These are phyloP conservation scores for Aspergillus sp. DNA, from an alignment of 2,329 filamentous ascomycete genomes.

Conservation along the genomic window DNA sequence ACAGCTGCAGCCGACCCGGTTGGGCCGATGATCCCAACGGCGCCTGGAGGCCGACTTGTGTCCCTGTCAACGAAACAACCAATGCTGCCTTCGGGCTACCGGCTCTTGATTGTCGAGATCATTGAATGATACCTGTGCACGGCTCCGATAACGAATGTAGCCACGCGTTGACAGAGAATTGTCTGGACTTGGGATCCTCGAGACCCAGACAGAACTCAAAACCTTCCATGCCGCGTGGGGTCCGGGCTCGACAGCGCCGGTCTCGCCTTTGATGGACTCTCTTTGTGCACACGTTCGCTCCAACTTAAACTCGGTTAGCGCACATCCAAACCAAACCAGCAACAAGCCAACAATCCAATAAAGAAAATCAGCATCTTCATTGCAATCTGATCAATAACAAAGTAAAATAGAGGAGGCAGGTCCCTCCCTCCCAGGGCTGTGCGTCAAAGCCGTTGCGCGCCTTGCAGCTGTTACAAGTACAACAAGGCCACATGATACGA, in stretches of 20 bases:
- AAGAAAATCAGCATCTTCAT: neutral
- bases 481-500: neutral
- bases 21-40: neutral
- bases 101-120: neutral
- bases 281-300: conserved; percentile 4
- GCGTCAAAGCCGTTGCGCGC: too few species aligned
- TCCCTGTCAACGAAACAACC: neutral
- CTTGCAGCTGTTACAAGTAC: neutral
- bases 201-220: neutral
- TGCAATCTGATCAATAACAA: neutral
- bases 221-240: neutral
- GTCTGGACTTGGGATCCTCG: neutral
- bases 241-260: neutral
- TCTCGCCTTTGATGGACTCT: conserved; percentile 4
- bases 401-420: neutral
- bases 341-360: neutral
- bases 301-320: neutral
- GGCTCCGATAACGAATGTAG: neutral
- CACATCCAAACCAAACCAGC: neutral
- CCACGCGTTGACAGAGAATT: neutral
- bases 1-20: conserved; percentile 15
- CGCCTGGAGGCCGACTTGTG: neutral
- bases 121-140: neutral
- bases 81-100: neutral
- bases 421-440: neutral